These are phyloP conservation scores for Calonectria crousiana DNA, from an alignment of 2,329 filamentous ascomycete genomes.

Conservation along the genomic window DNA sequence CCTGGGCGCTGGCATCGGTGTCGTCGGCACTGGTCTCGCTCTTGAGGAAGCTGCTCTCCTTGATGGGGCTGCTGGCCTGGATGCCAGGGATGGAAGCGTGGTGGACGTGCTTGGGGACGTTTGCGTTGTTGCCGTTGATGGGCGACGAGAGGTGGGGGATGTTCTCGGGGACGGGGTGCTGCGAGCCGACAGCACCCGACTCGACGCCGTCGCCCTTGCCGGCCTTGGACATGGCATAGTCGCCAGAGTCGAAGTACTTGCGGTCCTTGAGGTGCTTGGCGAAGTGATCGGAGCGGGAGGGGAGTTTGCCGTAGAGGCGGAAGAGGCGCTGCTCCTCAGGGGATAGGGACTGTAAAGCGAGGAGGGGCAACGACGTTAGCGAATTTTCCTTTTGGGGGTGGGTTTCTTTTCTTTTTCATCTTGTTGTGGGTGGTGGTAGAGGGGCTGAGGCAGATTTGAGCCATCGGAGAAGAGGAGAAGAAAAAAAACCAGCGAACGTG, in stretches of 20 bases:
- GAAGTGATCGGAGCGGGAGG: constrained; percentile 94
- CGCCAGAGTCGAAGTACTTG: constrained; percentile 97
- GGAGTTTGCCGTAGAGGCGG: constrained; percentile 97
- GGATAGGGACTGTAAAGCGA: constrained; percentile 79
- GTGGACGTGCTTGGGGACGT: constrained; percentile 54
- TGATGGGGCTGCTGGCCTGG: constrained; percentile 83
- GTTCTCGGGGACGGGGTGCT: constrained; percentile 95
- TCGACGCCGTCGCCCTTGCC: constrained; percentile 96
- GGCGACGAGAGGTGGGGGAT: constrained; percentile 89
- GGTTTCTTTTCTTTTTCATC: not conserved
- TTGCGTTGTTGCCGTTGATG: constrained; percentile 53
- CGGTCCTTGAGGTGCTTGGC: constrained; percentile 99
- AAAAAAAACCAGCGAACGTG: not conserved
- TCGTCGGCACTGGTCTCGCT: constrained; percentile 78
- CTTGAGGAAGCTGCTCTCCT: constrained; percentile 90
- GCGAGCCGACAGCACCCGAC: constrained; percentile 91
- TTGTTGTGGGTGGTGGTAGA: not conserved
- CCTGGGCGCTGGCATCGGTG: constrained; percentile 36
- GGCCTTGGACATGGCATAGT: constrained; percentile 96
- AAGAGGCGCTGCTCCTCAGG: constrained; percentile 97
- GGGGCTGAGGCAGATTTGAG: not conserved
- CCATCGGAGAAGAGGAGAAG: not conserved
- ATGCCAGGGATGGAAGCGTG: constrained; percentile 59
- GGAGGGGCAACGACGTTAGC: constrained; percentile 34
- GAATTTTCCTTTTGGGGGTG: not conserved